Evolutionary conservation across 257 asterid genomes (phyloP).

Genomic region (Apocynum venetum): DNA sequence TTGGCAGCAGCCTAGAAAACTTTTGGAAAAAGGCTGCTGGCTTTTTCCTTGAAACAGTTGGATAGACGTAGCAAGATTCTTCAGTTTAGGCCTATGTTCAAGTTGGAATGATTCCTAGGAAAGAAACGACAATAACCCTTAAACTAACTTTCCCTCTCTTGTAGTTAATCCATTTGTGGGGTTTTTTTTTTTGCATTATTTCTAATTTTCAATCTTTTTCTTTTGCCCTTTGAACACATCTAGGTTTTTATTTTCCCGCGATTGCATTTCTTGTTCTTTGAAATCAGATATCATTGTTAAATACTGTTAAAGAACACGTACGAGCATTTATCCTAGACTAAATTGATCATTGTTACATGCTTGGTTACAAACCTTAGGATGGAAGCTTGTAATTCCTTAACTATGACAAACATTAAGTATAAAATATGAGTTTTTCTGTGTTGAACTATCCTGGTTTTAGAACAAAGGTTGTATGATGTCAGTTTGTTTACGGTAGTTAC

Average conservation of each 20-base stretch:
- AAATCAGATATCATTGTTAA: too few species aligned
- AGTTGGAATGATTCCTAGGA: background rate
- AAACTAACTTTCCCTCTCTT: background rate
- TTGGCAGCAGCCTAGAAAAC: too few species aligned
- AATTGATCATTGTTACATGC: too few species aligned
- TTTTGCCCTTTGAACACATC: too few species aligned
- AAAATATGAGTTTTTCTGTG: background rate
- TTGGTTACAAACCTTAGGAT: too few species aligned
- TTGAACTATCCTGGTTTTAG: background rate
- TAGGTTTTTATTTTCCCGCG: too few species aligned
- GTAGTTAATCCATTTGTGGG: background rate
- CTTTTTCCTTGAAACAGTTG: background rate
- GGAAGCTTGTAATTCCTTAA: background rate
- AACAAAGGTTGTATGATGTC: background rate
- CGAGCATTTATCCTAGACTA: too few species aligned
- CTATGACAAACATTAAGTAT: background rate
- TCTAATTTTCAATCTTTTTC: too few species aligned
- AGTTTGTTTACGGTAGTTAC: constrained; percentile 14
- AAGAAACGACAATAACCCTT: too few species aligned
- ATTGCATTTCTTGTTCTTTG: too few species aligned
- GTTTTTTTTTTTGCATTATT: too few species aligned
- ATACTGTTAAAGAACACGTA: background rate
- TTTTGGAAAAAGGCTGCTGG: too few species aligned
- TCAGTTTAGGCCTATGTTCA: background rate
- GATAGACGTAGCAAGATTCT: background rate